Evolutionary conservation across 495 filamentous ascomycete species (phyloP).

Genomic region (Sordaria brevicollis): DNA sequence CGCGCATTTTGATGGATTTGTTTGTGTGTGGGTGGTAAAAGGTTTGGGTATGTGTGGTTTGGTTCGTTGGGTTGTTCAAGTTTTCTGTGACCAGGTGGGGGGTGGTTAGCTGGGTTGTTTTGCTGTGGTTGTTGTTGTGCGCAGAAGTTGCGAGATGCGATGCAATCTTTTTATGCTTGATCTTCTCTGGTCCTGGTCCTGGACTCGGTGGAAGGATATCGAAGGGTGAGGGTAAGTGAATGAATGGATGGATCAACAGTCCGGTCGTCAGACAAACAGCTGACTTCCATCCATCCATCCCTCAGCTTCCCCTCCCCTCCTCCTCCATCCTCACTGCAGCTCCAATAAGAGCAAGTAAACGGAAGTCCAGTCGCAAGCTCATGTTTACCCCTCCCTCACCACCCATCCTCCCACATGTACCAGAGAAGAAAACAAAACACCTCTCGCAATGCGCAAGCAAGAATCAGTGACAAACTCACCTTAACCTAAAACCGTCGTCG

Average conservation of each 20-base stretch:
- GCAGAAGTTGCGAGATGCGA: background rate
- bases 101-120: background rate
- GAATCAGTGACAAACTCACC: background rate
- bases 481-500: background rate
- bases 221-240: background rate
- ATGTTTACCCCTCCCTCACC: background rate
- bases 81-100: background rate
- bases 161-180: background rate
- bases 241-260: no score
- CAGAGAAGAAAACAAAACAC: background rate
- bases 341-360: background rate
- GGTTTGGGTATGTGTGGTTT: constrained; percentile 9
- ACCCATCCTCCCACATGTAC: background rate
- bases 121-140: background rate
- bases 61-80: background rate
- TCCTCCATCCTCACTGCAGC: no score
- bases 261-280: background rate
- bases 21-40: constrained; percentile 3
- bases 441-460: background rate
- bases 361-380: background rate
- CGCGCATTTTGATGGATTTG: constrained; percentile 54
- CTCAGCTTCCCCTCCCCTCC: no score
- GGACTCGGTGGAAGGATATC: no score
- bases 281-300: background rate
- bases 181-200: no score